Evolutionary conservation across 768 basidiomycete genomes (phyloP).

Genomic region (Candolleomyces efflorescens): DNA sequence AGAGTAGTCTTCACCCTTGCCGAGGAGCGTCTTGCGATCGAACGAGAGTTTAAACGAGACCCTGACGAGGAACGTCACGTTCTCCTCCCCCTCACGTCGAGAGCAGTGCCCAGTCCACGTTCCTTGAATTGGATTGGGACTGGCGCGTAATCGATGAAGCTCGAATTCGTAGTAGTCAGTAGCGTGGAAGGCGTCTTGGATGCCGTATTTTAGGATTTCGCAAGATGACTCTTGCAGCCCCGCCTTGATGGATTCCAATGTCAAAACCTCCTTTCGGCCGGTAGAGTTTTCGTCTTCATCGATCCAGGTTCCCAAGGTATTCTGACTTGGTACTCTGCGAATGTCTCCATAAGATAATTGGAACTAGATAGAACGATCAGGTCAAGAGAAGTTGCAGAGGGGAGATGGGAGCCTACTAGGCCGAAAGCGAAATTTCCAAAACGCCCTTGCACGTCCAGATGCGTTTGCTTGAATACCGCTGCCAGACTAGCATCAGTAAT

Average conservation of each 20-base stretch:
- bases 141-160: constrained; percentile 12
- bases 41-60: constrained; percentile 23
- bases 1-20: constrained; percentile 31
- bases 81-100: constrained; percentile 8
- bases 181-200: constrained; percentile 28
- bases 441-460: constrained; percentile 26
- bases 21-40: constrained; percentile 19
- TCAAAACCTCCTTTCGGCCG: constrained; percentile 10
- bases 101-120: constrained; percentile 30
- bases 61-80: constrained; percentile 22
- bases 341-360: constrained; percentile 30
- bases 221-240: constrained; percentile 6
- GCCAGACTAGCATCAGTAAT: background rate
- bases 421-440: constrained; percentile 36
- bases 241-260: constrained; percentile 13
- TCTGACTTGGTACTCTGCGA: constrained; percentile 24
- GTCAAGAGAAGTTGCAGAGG: background rate
- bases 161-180: constrained; percentile 30
- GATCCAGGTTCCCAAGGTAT: constrained; percentile 26
- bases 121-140: constrained; percentile 23
- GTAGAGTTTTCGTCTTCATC: constrained; percentile 15
- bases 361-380: constrained; percentile 16
- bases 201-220: constrained; percentile 27
- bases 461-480: constrained; percentile 34
- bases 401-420: constrained; percentile 19